These are phyloP conservation scores for Tanacetum coccineum DNA, from an alignment of 129 eudicot species.

Conservation along the genomic window DNA sequence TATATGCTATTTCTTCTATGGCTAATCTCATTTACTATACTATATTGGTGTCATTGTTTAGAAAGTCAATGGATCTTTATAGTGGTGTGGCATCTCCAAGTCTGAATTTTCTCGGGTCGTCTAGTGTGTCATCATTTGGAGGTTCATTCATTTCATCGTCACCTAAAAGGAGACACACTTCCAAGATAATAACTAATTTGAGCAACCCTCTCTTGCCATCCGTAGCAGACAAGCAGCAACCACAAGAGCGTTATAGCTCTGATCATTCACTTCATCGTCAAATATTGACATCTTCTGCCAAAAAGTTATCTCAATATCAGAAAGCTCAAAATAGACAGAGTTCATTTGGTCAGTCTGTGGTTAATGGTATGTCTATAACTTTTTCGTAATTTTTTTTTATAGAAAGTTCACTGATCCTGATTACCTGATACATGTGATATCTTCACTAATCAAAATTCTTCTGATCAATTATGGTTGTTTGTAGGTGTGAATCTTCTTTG, in stretches of 20 bases:
- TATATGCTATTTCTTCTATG: too few species aligned
- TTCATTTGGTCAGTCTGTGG: conserved; percentile 62
- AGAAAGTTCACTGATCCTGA: not conserved
- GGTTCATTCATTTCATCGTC: conserved; percentile 25
- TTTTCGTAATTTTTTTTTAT: not conserved
- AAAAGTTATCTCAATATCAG: conserved; percentile 30
- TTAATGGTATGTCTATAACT: conserved; percentile 46
- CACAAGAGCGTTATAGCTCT: conserved; percentile 42
- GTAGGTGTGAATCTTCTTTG: conserved; percentile 81
- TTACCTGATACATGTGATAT: not conserved
- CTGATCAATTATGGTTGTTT: not conserved
- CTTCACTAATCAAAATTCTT: not conserved
- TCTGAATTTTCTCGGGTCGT: conserved; percentile 22
- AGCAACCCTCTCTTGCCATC: conserved; percentile 46
- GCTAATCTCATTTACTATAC: not conserved
- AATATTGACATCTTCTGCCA: conserved; percentile 34
- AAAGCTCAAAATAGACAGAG: conserved; percentile 46
- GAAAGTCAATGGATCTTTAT: conserved; percentile 24
- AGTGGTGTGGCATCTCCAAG: conserved; percentile 22
- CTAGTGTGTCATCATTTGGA: conserved; percentile 1
- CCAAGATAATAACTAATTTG: conserved; percentile 37
- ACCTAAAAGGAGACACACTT: conserved; percentile 45
- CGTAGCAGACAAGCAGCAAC: conserved; percentile 31
- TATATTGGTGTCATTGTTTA: not conserved
- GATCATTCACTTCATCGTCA: conserved; percentile 54